Conservation (phyloP, 495 filamentous ascomycete genomes). For the Neurospora intermedia region DNA sequence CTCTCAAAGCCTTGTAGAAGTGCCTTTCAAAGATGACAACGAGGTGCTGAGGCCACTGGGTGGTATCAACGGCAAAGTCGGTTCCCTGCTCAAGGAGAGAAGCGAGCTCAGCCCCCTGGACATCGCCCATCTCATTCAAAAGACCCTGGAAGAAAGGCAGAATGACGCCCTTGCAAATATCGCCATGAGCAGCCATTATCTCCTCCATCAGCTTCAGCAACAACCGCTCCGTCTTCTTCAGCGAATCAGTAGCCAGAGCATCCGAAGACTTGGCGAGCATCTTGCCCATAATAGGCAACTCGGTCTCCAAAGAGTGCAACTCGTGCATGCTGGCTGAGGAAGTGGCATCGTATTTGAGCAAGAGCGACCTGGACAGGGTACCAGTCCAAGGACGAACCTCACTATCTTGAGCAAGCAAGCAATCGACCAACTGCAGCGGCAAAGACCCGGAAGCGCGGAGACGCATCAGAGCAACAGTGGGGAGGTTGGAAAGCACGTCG, state of each 20-base stretch:
- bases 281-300: constrained; percentile 51
- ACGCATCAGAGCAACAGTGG: constrained; percentile 35
- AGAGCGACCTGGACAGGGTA: constrained; percentile 42
- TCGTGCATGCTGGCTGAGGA: constrained; percentile 46
- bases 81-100: constrained; percentile 14
- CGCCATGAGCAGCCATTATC: constrained; percentile 32
- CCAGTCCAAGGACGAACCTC: constrained; percentile 38
- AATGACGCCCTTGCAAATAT: constrained; percentile 5
- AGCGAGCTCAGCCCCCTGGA: constrained; percentile 8
- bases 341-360: constrained; percentile 44
- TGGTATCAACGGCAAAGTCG: constrained; percentile 1
- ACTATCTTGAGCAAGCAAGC: constrained; percentile 25
- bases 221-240: constrained; percentile 34
- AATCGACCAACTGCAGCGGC: constrained; percentile 34
- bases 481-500: constrained; percentile 34
- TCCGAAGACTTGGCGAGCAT: constrained; percentile 37
- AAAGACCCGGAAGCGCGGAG: constrained; percentile 26
- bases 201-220: constrained; percentile 40
- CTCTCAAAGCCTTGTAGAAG: constrained; percentile 29
- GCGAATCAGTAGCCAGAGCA: constrained; percentile 37
- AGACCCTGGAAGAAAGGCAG: constrained; percentile 9
- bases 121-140: not conserved
- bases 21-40: constrained; percentile 24
- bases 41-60: constrained; percentile 12
- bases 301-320: constrained; percentile 53